These are phyloP conservation scores for Myxozyma neotropica DNA, from an alignment of 805 yeast species.

Conservation along the genomic window DNA sequence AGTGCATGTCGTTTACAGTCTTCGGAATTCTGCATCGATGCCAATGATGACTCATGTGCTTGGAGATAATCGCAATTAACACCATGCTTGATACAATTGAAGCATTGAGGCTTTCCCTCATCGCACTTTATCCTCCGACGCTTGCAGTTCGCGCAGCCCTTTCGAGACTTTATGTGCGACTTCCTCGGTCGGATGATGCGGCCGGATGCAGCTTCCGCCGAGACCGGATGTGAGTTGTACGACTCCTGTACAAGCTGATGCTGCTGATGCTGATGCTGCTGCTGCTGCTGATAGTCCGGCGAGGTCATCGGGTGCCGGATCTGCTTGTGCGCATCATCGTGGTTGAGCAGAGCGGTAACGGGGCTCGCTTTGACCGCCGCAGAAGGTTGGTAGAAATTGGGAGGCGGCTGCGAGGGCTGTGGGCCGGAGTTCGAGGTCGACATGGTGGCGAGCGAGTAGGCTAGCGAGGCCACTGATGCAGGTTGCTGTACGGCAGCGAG, in stretches of 20 bases:
- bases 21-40: neutral
- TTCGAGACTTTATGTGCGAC: constrained; percentile 64
- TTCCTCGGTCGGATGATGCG: constrained; percentile 30
- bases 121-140: constrained; percentile 66
- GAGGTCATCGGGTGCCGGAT: neutral
- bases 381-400: neutral
- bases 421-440: neutral
- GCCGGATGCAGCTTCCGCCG: neutral
- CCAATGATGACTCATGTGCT: neutral
- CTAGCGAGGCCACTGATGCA: neutral
- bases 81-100: constrained; percentile 52
- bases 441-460: neutral
- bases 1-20: neutral
- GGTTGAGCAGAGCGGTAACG: constrained; percentile 14
- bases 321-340: neutral
- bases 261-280: too few species aligned
- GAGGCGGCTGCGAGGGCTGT: neutral
- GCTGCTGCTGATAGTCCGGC: neutral
- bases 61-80: constrained; percentile 20
- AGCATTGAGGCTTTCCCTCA: constrained; percentile 61
- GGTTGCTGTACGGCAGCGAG: neutral
- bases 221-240: neutral
- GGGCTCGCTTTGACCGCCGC: neutral
- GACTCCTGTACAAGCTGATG: neutral
- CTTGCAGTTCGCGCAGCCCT: constrained; percentile 75